Evolutionary conservation across 352 stramenopile species (phyloP).

Genomic region (Phytophthora fragariae): DNA sequence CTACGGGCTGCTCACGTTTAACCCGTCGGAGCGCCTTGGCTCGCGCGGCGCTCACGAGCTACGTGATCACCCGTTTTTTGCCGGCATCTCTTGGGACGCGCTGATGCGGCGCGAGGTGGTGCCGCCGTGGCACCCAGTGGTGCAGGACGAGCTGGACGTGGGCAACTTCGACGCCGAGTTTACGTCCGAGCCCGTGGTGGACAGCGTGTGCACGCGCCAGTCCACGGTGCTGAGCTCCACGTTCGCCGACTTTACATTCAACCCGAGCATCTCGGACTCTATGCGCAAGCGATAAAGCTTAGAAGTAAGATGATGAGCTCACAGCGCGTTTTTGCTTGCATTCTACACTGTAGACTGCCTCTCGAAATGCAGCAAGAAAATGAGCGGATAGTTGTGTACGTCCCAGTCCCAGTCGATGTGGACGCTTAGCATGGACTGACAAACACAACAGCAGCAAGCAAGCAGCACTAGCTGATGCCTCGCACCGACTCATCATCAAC

Average conservation of each 20-base stretch:
- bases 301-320: constrained; percentile 24
- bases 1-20: constrained; percentile 75
- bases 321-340: constrained; percentile 15
- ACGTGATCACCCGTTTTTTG: constrained; percentile 90
- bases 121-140: constrained; percentile 69
- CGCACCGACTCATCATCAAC: background rate
- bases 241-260: constrained; percentile 83
- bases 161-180: constrained; percentile 84
- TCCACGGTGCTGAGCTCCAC: constrained; percentile 65
- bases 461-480: too few relatives aligned
- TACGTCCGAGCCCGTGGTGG: constrained; percentile 76
- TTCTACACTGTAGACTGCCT: constrained; percentile 3
- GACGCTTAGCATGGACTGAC: background rate
- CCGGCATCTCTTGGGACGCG: constrained; percentile 81
- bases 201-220: constrained; percentile 77
- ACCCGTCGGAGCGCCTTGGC: constrained; percentile 73
- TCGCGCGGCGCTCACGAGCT: constrained; percentile 70
- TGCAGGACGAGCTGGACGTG: constrained; percentile 78
- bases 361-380: constrained; percentile 15
- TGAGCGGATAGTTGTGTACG: constrained; percentile 18
- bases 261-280: constrained; percentile 63
- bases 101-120: constrained; percentile 64
- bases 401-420: background rate
- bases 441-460: background rate
- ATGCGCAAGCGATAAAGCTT: constrained; percentile 54